Conservation (phyloP, 2,329 filamentous ascomycete species). For the Emmonsiellopsis sp. region DNA sequence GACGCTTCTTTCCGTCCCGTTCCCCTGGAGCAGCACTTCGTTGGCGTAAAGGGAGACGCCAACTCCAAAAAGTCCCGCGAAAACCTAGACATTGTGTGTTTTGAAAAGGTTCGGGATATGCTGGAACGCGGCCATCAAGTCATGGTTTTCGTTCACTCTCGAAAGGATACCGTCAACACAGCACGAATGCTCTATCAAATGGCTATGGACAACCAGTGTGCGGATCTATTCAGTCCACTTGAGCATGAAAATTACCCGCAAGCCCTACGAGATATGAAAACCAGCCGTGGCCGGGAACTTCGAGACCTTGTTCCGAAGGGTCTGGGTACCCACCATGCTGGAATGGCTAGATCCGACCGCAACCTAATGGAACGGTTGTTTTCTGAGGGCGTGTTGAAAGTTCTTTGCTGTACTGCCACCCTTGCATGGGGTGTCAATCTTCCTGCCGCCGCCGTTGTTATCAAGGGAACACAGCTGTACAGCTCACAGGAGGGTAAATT, state of each 20-base stretch:
- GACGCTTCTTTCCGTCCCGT: constrained; percentile 93
- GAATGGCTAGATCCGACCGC: constrained; percentile 87
- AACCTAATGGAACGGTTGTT: constrained; percentile 96
- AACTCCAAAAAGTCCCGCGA: constrained; percentile 74
- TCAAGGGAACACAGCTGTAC: constrained; percentile 97
- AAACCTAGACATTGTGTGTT: constrained; percentile 78
- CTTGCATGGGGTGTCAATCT: constrained; percentile 98
- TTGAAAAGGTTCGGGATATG: constrained; percentile 94
- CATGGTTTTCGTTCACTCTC: constrained; percentile 98
- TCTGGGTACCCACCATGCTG: constrained; percentile 90
- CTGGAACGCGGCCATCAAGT: constrained; percentile 85
- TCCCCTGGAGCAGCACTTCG: constrained; percentile 92
- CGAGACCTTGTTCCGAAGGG: constrained; percentile 84
- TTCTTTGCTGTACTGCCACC: constrained; percentile 96
- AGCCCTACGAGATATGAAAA: constrained; percentile 75
- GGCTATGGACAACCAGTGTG: constrained; percentile 68
- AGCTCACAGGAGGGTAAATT: constrained; percentile 95
- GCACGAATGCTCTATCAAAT: constrained; percentile 80
- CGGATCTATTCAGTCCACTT: constrained; percentile 74
- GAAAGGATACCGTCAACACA: constrained; percentile 85
- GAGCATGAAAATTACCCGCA: constrained; percentile 70
- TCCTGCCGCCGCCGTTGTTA: constrained; percentile 89
- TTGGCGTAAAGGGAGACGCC: constrained; percentile 67
- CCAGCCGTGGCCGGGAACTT: constrained; percentile 75
- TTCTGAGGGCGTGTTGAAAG: constrained; percentile 82